Base-by-base conservation (phyloP, 129 eudicot species). In the Mikania micrantha region DNA sequence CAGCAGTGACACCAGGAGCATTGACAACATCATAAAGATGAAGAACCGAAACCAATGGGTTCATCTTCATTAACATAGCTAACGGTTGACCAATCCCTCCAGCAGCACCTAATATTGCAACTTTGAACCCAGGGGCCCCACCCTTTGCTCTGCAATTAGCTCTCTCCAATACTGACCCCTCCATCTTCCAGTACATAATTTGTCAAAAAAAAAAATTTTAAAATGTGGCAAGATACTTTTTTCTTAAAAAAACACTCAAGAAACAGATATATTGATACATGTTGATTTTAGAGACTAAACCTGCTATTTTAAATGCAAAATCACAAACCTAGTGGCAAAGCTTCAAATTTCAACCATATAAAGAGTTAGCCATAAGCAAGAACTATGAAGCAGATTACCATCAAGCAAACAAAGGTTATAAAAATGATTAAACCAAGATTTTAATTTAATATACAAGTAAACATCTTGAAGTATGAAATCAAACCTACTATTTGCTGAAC, bases 81-180 rank as follows among this genome's bases (percentile, higher is more conserved):
- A 93, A 76, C 9, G 98, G 90, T 32, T 93, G 98, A 35, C 98
- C 98, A 13, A 93, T 93, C 16, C 98, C 98, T 57, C 98, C 98
- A 58, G 95, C 96, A 49, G 98, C 98, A 50, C 98, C 98, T 74
- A 93, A 69, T 34, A 93, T 84, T 0, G 98, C 98, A 61, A 93
- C 98, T 69, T 93, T 93, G 81, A 85, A 93, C 44, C 96, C 96
- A 1, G 97, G 83, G 35, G 95, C 79, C 1, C 95, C 97, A 4
- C 97, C 97, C 66, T 90, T 90, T 50, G 97, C 97, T 63, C 97
- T 85, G 87, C 97, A 90, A 63, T 86, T 78, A 6, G 69, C 80
- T 67, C 74, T 74, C 75, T 77, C 83, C 82, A 90, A 48, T 36
- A 73, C 70, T 0, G 85, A 78, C 25, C 74, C 88, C 61, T 63